Evolutionary conservation across 306 rosid genomes (phyloP).

Genomic region (Prosopis cineraria): DNA sequence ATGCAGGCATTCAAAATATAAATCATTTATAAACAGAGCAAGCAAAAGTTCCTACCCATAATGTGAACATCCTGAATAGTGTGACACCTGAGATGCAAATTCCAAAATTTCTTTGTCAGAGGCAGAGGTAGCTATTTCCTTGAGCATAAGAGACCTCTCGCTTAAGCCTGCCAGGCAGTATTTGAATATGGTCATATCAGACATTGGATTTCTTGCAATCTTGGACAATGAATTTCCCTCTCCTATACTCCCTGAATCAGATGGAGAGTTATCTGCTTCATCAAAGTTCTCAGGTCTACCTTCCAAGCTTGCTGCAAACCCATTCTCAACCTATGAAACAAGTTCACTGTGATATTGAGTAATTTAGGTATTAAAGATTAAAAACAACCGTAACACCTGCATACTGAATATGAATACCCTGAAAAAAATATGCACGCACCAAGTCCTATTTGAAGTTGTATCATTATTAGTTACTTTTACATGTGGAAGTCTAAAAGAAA

Average conservation of each 20-base stretch:
- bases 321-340: conserved; percentile 61
- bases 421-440: background rate
- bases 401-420: background rate
- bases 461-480: background rate
- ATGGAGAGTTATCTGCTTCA: conserved; percentile 57
- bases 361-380: conserved; percentile 23
- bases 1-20: background rate
- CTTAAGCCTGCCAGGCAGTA: conserved; percentile 76
- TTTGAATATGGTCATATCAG: conserved; percentile 77
- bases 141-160: conserved; percentile 87
- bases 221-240: conserved; percentile 55
- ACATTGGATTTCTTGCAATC: conserved; percentile 55
- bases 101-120: conserved; percentile 65
- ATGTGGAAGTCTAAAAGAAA: background rate
- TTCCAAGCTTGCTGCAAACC: conserved; percentile 43
- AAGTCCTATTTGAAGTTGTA: background rate
- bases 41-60: conserved; percentile 66
- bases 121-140: conserved; percentile 69
- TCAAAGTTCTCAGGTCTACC: conserved; percentile 50
- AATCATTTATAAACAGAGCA: background rate
- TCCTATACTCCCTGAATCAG: conserved; percentile 72
- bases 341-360: conserved; percentile 30
- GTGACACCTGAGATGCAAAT: conserved; percentile 73
- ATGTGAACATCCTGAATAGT: conserved; percentile 88
- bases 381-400: background rate